Conservation (phyloP, 2,329 filamentous ascomycete species). For the Ciborinia camelliae region DNA sequence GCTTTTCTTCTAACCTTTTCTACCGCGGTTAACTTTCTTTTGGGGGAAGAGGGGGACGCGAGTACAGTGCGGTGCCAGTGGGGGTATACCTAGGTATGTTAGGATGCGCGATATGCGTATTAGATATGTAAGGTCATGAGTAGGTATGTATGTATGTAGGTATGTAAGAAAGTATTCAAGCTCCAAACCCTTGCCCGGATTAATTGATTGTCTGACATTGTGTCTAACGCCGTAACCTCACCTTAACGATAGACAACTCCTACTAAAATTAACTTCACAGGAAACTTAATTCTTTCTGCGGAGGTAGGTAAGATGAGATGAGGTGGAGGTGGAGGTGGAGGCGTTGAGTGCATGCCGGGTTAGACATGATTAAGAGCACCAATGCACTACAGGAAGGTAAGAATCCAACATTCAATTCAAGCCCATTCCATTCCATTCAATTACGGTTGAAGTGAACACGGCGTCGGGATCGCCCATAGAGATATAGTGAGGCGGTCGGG, state of each 20-base stretch:
- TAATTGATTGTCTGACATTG: too few relatives aligned
- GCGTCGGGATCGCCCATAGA: slow-evolving; percentile 1
- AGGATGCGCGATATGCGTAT: not conserved
- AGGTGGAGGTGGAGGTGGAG: not conserved
- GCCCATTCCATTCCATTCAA: too few relatives aligned
- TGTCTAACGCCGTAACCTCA: too few relatives aligned
- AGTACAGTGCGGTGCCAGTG: not conserved
- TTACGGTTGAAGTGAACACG: not conserved
- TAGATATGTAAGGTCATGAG: too few relatives aligned
- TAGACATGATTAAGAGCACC: too few relatives aligned
- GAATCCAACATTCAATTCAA: too few relatives aligned
- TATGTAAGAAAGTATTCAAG: not conserved
- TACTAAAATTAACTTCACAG: not conserved
- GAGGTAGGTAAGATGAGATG: too few relatives aligned
- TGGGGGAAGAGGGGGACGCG: not conserved
- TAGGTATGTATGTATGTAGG: not conserved
- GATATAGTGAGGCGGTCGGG: not conserved
- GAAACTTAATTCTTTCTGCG: not conserved
- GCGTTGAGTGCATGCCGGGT: not conserved
- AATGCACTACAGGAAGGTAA: too few relatives aligned
- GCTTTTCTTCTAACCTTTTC: too few relatives aligned
- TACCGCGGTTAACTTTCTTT: not conserved
- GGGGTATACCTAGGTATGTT: not conserved
- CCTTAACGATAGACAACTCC: too few relatives aligned
- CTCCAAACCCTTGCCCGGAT: not conserved